A percentile compares a stretch with the other conserved stretches of the same genome.
Conservation (phyloP, 2,329 filamentous ascomycete species). For the Tolypocladium capitatum region DNA sequence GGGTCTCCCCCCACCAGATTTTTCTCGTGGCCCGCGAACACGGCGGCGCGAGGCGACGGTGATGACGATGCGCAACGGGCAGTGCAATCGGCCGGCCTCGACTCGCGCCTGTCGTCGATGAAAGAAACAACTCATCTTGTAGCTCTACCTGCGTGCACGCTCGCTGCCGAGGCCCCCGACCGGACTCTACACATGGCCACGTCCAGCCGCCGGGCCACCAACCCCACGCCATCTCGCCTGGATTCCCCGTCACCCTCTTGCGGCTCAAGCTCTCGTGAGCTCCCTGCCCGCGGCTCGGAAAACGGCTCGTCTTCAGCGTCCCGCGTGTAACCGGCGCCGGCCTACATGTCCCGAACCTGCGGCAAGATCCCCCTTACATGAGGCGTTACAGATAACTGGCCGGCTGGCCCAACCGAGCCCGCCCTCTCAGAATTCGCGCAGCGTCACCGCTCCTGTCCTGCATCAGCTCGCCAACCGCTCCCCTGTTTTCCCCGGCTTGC, state of each 20-base stretch:
- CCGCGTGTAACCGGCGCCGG: background rate
- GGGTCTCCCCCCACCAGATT: background rate
- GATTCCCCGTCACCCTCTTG: background rate
- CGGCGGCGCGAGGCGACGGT: background rate
- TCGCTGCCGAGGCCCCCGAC: background rate
- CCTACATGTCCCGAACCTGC: background rate
- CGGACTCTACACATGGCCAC: background rate
- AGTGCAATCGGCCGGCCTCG: background rate
- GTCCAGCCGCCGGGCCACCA: background rate
- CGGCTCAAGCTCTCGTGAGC: background rate
- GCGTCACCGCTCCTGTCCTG: background rate
- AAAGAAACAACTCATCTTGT: slow-evolving; percentile 1
- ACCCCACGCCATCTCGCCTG: background rate
- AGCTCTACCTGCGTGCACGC: background rate
- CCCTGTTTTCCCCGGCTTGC: background rate
- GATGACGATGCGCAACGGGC: background rate
- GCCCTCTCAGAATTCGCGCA: background rate
- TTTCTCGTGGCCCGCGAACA: background rate
- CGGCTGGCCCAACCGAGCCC: background rate
- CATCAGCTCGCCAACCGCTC: background rate
- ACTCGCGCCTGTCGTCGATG: background rate
- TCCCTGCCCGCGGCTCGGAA: background rate
- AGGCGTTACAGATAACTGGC: too few species aligned
- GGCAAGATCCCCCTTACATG: background rate
- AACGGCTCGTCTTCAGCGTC: background rate